Evolutionary conservation across 2,329 filamentous ascomycete species (phyloP).

Genomic region (Apiospora marii): DNA sequence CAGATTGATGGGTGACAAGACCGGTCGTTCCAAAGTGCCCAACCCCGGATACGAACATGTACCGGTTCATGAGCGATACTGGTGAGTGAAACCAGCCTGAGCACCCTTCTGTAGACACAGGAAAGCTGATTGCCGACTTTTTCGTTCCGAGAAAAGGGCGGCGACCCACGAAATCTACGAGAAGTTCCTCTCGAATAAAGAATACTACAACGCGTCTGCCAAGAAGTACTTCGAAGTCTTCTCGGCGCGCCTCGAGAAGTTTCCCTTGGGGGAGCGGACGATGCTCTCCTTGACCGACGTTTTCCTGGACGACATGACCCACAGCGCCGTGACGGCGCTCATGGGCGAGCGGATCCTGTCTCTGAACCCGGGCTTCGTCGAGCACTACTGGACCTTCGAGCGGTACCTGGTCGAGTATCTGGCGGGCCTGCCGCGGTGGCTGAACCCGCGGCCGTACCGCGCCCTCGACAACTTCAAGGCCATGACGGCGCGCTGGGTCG

Average conservation of each 20-base stretch:
- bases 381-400: slow-evolving; percentile 39
- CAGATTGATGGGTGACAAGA: slow-evolving; percentile 30
- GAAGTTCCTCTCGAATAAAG: slow-evolving; percentile 29
- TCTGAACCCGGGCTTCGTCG: slow-evolving; percentile 36
- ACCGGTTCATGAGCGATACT: slow-evolving; percentile 33
- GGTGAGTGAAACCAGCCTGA: slow-evolving; percentile 27
- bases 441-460: slow-evolving; percentile 31
- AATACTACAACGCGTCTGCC: slow-evolving; percentile 26
- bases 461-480: slow-evolving; percentile 31
- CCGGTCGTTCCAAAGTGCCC: slow-evolving; percentile 31
- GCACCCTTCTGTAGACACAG: background rate
- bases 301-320: slow-evolving; percentile 34
- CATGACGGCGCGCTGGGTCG: slow-evolving; percentile 29
- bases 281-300: slow-evolving; percentile 33
- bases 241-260: slow-evolving; percentile 26
- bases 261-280: slow-evolving; percentile 32
- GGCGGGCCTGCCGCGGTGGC: slow-evolving; percentile 35
- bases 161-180: slow-evolving; percentile 30
- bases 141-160: background rate
- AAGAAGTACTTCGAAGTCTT: slow-evolving; percentile 31
- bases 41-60: slow-evolving; percentile 30
- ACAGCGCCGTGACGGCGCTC: slow-evolving; percentile 34
- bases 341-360: slow-evolving; percentile 36
- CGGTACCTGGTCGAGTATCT: slow-evolving; percentile 31
- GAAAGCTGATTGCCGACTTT: background rate